phyloP scores from a whole-genome alignment of 2,329 filamentous ascomycete species.

The Fonsecaea multimorphosa region DNA sequence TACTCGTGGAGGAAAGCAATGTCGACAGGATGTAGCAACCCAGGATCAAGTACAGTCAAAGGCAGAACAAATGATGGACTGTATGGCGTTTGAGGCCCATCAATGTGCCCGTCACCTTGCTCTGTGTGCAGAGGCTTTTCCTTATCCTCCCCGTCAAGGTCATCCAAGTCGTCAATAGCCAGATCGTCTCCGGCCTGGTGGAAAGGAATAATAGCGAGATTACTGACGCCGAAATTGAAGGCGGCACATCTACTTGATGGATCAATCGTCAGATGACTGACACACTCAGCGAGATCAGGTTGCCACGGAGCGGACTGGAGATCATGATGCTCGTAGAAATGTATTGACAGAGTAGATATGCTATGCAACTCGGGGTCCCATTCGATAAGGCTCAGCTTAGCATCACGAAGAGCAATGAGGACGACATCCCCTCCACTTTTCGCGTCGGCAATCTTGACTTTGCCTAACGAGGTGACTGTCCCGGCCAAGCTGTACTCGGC shows the following conservation, averaged over 20 bases:
- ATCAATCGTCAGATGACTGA: conserved; percentile 84
- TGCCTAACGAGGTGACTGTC: conserved; percentile 80
- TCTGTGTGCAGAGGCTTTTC: conserved; percentile 50
- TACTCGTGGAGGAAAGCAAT: conserved; percentile 96
- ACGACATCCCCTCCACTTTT: conserved; percentile 83
- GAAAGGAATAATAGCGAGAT: conserved; percentile 92
- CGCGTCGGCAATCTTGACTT: conserved; percentile 73
- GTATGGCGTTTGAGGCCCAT: conserved; percentile 69
- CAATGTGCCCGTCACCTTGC: conserved; percentile 47
- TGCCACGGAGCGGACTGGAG: conserved; percentile 82
- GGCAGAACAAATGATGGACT: conserved; percentile 90
- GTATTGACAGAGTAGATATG: conserved; percentile 88
- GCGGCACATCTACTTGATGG: conserved; percentile 92
- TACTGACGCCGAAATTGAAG: conserved; percentile 86
- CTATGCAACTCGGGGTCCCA: conserved; percentile 84
- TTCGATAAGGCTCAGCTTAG: conserved; percentile 89
- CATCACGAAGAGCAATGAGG: conserved; percentile 83
- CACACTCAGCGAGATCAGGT: conserved; percentile 73
- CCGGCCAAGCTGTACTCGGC: conserved; percentile 84
- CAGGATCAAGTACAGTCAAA: conserved; percentile 84
- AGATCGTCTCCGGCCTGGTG: conserved; percentile 84
- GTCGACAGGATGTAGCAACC: conserved; percentile 85
- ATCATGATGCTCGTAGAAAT: conserved; percentile 97
- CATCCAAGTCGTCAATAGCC: conserved; percentile 82
- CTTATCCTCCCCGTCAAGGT: conserved; percentile 74